Evolutionary conservation across 148 eudicot species (phyloP).

Genomic region (Vaccinium darrowii): DNA sequence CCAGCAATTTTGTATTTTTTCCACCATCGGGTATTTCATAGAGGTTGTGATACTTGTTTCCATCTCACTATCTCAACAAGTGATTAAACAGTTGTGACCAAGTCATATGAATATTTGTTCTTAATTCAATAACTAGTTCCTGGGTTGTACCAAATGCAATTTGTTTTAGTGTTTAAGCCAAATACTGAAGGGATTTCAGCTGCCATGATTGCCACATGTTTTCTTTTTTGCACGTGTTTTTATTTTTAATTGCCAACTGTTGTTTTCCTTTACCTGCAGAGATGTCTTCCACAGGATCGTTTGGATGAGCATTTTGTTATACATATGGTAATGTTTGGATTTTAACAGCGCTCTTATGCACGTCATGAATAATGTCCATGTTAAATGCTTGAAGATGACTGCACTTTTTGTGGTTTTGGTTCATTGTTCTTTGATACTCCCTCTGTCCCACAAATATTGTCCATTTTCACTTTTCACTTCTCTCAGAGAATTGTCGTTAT

Average conservation of each 20-base stretch:
- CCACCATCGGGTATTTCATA: neutral
- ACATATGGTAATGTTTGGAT: conserved; percentile 63
- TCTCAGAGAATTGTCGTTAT: too few relatives aligned
- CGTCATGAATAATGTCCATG: neutral
- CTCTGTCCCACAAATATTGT: too few relatives aligned
- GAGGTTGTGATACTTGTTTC: neutral
- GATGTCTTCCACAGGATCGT: conserved; percentile 83
- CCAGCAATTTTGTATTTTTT: neutral
- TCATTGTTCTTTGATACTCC: neutral
- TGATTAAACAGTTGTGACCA: neutral
- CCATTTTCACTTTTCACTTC: too few relatives aligned
- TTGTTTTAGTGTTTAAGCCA: neutral
- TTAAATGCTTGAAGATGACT: conserved; percentile 7
- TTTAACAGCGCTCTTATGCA: neutral
- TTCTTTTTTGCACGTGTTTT: neutral
- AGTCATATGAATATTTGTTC: neutral
- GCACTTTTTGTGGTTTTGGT: neutral
- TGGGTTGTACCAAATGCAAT: neutral
- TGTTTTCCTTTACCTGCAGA: conserved; percentile 49
- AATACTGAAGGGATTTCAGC: conserved; percentile 7
- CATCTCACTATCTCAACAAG: neutral
- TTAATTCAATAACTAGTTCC: neutral
- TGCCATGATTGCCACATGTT: neutral
- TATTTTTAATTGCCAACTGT: conserved; percentile 13
- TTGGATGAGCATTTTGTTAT: conserved; percentile 91